phyloP scores from a whole-genome alignment of 2,329 filamentous ascomycete species.

The Fusarium sp. region DNA sequence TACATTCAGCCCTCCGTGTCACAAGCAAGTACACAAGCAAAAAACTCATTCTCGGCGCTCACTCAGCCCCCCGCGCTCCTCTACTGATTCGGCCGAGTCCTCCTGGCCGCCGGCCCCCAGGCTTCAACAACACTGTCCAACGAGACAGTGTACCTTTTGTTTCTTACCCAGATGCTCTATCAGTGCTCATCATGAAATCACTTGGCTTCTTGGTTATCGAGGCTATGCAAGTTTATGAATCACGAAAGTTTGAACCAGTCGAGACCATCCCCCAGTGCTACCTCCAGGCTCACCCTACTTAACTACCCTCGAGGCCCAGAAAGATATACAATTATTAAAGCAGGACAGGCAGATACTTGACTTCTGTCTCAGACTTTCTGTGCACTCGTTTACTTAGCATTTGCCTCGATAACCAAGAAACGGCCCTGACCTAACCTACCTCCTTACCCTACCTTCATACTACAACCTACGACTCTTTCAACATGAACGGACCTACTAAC shows the following conservation, averaged over 20 bases:
- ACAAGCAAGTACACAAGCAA: not conserved
- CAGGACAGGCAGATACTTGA: too few relatives aligned
- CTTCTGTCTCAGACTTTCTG: not conserved
- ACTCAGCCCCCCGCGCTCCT: not conserved
- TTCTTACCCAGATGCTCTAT: not conserved
- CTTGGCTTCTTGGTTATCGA: slow-evolving; percentile 3
- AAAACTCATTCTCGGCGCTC: not conserved
- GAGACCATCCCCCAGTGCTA: slow-evolving; percentile 5
- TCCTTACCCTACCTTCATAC: not conserved
- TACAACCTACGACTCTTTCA: not conserved
- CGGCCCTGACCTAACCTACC: not conserved
- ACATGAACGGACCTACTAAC: not conserved
- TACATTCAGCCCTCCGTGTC: not conserved
- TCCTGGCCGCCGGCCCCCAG: slow-evolving; percentile 23
- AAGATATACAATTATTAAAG: not conserved
- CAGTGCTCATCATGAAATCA: slow-evolving; percentile 22
- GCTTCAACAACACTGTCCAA: not conserved
- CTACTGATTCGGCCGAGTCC: slow-evolving; percentile 2
- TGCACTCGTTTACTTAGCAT: not conserved
- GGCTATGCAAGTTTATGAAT: slow-evolving; percentile 18
- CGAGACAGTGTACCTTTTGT: not conserved
- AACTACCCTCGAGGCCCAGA: not conserved
- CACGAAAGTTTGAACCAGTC: not conserved
- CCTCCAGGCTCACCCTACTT: slow-evolving; percentile 8
- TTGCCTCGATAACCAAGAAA: not conserved